phyloP scores from a whole-genome alignment of 2,329 filamentous ascomycete species.

The Cadophora sp. region DNA sequence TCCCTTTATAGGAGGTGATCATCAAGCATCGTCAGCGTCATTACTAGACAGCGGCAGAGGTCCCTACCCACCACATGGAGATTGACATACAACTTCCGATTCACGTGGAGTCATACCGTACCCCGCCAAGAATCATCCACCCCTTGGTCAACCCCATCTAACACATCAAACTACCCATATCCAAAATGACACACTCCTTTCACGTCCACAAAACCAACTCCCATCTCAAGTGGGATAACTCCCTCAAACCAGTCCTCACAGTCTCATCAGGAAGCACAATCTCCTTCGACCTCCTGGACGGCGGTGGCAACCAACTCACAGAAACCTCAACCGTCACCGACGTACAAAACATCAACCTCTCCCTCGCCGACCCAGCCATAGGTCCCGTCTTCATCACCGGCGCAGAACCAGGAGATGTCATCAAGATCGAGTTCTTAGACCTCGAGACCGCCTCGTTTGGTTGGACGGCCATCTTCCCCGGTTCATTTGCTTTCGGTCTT shows the following conservation, averaged over 20 bases:
- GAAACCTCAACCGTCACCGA: conserved; percentile 50
- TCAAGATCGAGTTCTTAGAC: conserved; percentile 57
- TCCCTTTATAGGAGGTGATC: not conserved
- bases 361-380: conserved; percentile 55
- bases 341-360: conserved; percentile 51
- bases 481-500: conserved; percentile 57
- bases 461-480: conserved; percentile 59
- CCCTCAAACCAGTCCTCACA: conserved; percentile 52
- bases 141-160: not conserved
- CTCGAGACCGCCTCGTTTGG: conserved; percentile 55
- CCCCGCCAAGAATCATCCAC: not conserved
- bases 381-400: conserved; percentile 58
- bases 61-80: no score
- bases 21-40: no score
- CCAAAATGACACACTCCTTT: conserved; percentile 32
- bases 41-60: no score
- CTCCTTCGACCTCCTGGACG: conserved; percentile 57
- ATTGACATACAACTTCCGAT: not conserved
- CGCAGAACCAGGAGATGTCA: conserved; percentile 58
- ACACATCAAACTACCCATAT: no score
- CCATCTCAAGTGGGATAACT: conserved; percentile 58
- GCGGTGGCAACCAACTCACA: conserved; percentile 57
- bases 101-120: not conserved
- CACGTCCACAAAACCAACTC: conserved; percentile 36
- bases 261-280: conserved; percentile 56